Conservation (phyloP, 1,284 basidiomycete genomes). For the Trichosporon inkin region DNA sequence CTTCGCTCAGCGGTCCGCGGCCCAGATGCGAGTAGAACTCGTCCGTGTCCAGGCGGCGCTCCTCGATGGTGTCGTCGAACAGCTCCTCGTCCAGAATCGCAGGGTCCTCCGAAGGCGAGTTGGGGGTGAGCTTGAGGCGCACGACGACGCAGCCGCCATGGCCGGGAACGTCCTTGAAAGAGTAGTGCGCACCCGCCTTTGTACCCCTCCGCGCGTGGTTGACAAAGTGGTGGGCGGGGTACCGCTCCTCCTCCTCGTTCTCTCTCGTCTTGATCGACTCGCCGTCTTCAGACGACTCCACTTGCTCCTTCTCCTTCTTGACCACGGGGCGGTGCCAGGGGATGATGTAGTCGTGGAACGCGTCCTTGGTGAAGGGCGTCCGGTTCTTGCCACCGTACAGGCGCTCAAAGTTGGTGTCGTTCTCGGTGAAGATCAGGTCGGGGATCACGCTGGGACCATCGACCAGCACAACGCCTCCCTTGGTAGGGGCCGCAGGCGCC, state of each 20-base stretch:
- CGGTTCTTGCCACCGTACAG: conserved; percentile 84
- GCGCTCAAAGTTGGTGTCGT: conserved; percentile 91
- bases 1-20: conserved; percentile 77
- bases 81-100: conserved; percentile 80
- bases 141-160: conserved; percentile 93
- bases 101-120: conserved; percentile 66
- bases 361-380: conserved; percentile 85
- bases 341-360: conserved; percentile 97
- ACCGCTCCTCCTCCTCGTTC: conserved; percentile 9
- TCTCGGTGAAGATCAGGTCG: conserved; percentile 86
- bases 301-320: conserved; percentile 25
- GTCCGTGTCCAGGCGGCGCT: conserved; percentile 83
- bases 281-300: conserved; percentile 14
- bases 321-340: conserved; percentile 67
- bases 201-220: conserved; percentile 86
- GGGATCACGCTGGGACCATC: conserved; percentile 67
- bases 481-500: conserved; percentile 72
- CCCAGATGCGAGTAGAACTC: conserved; percentile 87
- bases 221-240: conserved; percentile 57
- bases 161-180: conserved; percentile 79
- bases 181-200: conserved; percentile 88
- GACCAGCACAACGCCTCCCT: conserved; percentile 58
- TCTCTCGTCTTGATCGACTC: conserved; percentile 52
- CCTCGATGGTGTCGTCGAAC: conserved; percentile 86
- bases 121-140: conserved; percentile 83